Evolutionary conservation across 2,329 filamentous ascomycete genomes (phyloP), one percentile per base, ranked within the genome.

Genomic region (Dendryphion nanum): DNA sequence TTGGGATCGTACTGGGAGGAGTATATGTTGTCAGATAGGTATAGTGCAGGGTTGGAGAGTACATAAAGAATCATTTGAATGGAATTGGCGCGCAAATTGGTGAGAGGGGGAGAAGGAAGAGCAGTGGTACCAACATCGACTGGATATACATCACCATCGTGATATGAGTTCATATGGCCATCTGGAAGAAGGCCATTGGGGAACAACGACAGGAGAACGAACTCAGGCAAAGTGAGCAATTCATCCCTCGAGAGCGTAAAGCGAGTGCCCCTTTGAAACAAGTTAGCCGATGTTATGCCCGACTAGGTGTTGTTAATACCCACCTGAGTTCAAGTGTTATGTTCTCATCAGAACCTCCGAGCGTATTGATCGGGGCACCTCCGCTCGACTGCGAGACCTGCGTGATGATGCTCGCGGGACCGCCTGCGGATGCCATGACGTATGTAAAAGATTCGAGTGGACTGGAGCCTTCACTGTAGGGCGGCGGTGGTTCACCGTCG

Each of bases 131-230:
- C 76, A 77, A 98, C 93, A 77, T 98, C 93, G 61, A 98, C 91
- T 66, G 93, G 89, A 56, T 97, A 94, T 44, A 94, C 86, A 66
- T 97, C 91, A 51, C 86, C 86, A 55, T 97, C 93, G 48, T 89
- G 81, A 65, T 91, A 95, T 36, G 87, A 86, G 61, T 88, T 93
- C 82, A 95, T 87, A 61, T 97, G 91, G 13, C 91, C 90, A 66
- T 98, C 93, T 4, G 93, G 93, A 46, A 98, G 89, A 17, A 98
- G 78, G n/a, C 93, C 93, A 64, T 98, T 98, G 26, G 93, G 93
- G 57, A 98, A 98, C 28, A 98, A 77, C n/a, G 93, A 98, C 28
- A 98, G 75, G 30, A 98, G 78, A 31, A 98, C 93, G 59, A 98
- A 98, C 72, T 98, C 93, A 37, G 93, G 93, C 33, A 98, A 77